Percentiles rank a stretch among this genome's conserved stretches.
phyloP scores from a whole-genome alignment of 2,329 filamentous ascomycete genomes.

The Pestalotiopsis sp. region DNA sequence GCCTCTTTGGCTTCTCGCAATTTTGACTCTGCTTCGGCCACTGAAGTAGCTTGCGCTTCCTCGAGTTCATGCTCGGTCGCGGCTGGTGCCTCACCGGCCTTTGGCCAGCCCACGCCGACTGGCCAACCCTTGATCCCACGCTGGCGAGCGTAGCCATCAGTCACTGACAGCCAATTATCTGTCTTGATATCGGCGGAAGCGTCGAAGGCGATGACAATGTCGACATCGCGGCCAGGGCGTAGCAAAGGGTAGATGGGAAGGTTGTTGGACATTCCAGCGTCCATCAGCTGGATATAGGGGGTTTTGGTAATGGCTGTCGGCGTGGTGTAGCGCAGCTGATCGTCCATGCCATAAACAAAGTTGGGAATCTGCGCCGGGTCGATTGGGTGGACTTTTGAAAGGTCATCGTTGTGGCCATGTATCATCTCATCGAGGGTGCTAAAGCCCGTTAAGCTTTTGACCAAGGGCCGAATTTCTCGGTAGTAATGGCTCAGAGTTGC shows the following conservation, averaged over 20 bases:
- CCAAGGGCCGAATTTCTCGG: conserved; percentile 83
- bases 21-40: conserved; percentile 64
- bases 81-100: conserved; percentile 56
- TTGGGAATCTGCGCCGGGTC: conserved; percentile 91
- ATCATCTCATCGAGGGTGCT: conserved; percentile 80
- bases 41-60: conserved; percentile 63
- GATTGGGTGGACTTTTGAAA: conserved; percentile 92
- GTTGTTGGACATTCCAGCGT: conserved; percentile 98
- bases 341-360: conserved; percentile 80
- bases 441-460: conserved; percentile 76
- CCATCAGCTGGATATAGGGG: conserved; percentile 83
- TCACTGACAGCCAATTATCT: conserved; percentile 95
- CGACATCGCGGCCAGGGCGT: conserved; percentile 83
- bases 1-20: conserved; percentile 56
- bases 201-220: conserved; percentile 91
- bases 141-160: conserved; percentile 89
- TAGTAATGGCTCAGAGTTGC: conserved; percentile 96
- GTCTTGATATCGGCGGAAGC: conserved; percentile 90
- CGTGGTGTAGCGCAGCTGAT: conserved; percentile 72
- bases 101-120: conserved; percentile 91
- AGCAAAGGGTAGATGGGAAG: conserved; percentile 93
- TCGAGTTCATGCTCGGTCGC: conserved; percentile 68
- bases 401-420: conserved; percentile 77
- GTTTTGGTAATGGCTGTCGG: conserved; percentile 74
- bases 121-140: conserved; percentile 94